phyloP scores from a whole-genome alignment of 805 yeast genomes.

The Myxozyma kluyveri region DNA sequence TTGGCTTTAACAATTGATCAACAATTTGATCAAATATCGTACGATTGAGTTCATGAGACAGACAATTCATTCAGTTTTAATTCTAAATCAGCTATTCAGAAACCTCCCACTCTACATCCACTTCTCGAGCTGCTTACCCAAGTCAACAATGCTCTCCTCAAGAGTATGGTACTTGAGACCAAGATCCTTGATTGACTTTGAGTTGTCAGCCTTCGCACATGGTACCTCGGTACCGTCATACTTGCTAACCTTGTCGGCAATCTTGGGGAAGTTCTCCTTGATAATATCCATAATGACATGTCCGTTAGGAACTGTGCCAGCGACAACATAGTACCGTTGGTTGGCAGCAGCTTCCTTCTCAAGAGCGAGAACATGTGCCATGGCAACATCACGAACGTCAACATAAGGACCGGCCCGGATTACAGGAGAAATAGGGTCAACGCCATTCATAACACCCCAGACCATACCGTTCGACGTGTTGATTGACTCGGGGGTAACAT shows the following conservation, averaged over 20 bases:
- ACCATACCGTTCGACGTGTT: constrained; percentile 42
- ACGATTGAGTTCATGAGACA: too few relatives aligned
- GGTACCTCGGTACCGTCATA: too few relatives aligned
- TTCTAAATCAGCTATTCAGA: too few relatives aligned
- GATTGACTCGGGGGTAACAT: constrained; percentile 35
- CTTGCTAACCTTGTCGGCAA: constrained; percentile 4
- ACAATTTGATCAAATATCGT: too few relatives aligned
- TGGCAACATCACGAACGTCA: constrained; percentile 64
- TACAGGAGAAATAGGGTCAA: constrained; percentile 19
- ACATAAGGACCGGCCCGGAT: constrained; percentile 37
- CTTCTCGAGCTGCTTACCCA: constrained; percentile 21
- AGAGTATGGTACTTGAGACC: constrained; percentile 32
- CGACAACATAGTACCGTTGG: constrained; percentile 34
- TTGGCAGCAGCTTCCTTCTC: constrained; percentile 33
- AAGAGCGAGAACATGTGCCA: constrained; percentile 53
- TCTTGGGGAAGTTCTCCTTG: constrained; percentile 7
- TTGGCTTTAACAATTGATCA: too few relatives aligned
- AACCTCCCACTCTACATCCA: too few relatives aligned
- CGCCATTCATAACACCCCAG: constrained; percentile 37
- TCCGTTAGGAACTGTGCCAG: constrained; percentile 27
- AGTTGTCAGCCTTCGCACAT: too few relatives aligned
- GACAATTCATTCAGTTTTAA: too few relatives aligned
- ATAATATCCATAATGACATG: constrained; percentile 5
- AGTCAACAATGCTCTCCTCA: constrained; percentile 29
- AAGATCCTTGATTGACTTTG: constrained; percentile 29